These are phyloP conservation scores for Biscogniauxia sp. DNA, from an alignment of 2,329 filamentous ascomycete species.

Conservation along the genomic window DNA sequence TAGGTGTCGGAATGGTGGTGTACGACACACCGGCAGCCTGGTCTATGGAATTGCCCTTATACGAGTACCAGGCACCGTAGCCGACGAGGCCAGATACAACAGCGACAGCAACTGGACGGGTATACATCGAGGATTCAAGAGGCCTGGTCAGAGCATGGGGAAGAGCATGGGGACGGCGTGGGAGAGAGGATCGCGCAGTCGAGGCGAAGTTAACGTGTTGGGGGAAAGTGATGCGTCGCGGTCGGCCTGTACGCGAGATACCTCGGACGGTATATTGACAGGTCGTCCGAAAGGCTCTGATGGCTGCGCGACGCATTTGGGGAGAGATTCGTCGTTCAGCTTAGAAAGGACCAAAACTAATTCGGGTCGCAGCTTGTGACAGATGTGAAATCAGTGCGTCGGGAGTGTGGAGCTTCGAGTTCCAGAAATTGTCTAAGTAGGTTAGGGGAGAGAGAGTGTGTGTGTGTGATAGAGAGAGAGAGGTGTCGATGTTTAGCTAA, in stretches of 20 bases:
- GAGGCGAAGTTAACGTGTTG: conserved; percentile 22
- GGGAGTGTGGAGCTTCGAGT: background rate
- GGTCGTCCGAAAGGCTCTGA: conserved; percentile 66
- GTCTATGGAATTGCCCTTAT: conserved; percentile 47
- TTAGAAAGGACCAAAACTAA: background rate
- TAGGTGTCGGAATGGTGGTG: conserved; percentile 37
- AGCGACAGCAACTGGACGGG: conserved; percentile 65
- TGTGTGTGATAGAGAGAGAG: too few species aligned
- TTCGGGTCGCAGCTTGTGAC: background rate
- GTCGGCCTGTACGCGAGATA: conserved; percentile 49
- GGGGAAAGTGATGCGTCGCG: conserved; percentile 38
- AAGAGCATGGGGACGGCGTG: conserved; percentile 37
- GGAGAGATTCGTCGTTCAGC: conserved; percentile 4
- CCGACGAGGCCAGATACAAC: conserved; percentile 70
- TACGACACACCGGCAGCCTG: conserved; percentile 37
- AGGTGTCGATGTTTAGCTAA: background rate
- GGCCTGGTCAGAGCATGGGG: conserved; percentile 43
- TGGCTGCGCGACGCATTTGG: conserved; percentile 72
- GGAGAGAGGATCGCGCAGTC: conserved; percentile 41
- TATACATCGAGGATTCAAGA: conserved; percentile 71
- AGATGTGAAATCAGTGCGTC: background rate
- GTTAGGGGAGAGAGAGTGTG: too few species aligned
- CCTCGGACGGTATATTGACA: conserved; percentile 63
- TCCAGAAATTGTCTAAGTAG: background rate
- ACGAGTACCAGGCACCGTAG: conserved; percentile 75